phyloP scores from a whole-genome alignment of 768 basidiomycete species.

The Exsudoporus frostii region DNA sequence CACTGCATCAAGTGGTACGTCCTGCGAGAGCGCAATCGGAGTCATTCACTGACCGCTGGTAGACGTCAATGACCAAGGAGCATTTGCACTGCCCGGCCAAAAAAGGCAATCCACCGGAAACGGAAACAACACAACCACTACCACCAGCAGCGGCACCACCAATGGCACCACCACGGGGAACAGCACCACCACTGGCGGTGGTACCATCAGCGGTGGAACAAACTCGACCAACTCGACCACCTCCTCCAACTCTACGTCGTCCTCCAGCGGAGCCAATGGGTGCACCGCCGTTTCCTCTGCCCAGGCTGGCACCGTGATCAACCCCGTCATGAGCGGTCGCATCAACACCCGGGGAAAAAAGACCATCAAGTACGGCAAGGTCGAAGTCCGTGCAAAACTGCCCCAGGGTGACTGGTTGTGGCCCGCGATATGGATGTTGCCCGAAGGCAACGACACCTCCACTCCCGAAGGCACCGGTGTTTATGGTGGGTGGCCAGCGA shows the following conservation, averaged over 20 bases:
- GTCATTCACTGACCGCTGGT: neutral
- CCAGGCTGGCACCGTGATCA: slow-evolving; percentile 37
- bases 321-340: slow-evolving; percentile 54
- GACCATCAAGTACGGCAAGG: slow-evolving; percentile 52
- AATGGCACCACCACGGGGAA: neutral
- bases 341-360: slow-evolving; percentile 49
- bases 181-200: neutral
- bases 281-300: slow-evolving; percentile 46
- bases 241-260: slow-evolving; percentile 18
- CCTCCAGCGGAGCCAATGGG: slow-evolving; percentile 12
- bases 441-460: slow-evolving; percentile 23
- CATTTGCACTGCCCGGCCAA: slow-evolving; percentile 16
- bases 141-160: neutral
- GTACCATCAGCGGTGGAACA: slow-evolving; percentile 7
- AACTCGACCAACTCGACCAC: slow-evolving; percentile 26
- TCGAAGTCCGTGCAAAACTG: slow-evolving; percentile 60
- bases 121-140: slow-evolving; percentile 1
- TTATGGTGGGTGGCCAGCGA: slow-evolving; percentile 44
- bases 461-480: slow-evolving; percentile 19
- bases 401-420: slow-evolving; percentile 48
- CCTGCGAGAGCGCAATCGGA: neutral
- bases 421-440: slow-evolving; percentile 34
- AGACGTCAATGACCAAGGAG: slow-evolving; percentile 23
- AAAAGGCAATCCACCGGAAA: slow-evolving; percentile 27
- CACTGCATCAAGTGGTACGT: slow-evolving; percentile 22